Conservation (phyloP, 768 basidiomycete genomes). For the Tylopilus cervinicoccineus region DNA sequence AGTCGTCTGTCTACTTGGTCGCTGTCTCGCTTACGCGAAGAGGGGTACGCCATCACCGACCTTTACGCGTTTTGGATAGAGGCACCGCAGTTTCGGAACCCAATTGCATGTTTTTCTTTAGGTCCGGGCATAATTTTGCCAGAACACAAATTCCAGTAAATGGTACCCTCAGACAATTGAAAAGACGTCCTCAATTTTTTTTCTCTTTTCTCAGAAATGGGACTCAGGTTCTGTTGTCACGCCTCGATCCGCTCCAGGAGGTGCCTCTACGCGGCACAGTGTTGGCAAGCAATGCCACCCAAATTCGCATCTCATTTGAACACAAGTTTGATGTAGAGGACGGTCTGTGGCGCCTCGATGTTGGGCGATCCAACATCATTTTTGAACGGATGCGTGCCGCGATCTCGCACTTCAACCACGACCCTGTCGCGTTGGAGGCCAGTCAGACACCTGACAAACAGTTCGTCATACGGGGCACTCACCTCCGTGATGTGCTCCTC, state of each 20-base stretch:
- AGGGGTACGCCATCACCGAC: conserved; percentile 69
- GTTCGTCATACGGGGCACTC: conserved; percentile 63
- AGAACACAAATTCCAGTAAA: conserved; percentile 69
- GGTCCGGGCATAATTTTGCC: conserved; percentile 63
- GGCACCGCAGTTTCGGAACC: conserved; percentile 57
- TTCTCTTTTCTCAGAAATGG: conserved; percentile 53
- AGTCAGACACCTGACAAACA: conserved; percentile 37
- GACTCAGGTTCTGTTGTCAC: conserved; percentile 61
- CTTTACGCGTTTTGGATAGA: conserved; percentile 68
- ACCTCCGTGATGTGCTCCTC: conserved; percentile 67
- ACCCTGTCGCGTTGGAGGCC: conserved; percentile 44
- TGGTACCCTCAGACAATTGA: conserved; percentile 2
- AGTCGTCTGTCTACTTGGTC: conserved; percentile 70
- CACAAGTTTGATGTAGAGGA: conserved; percentile 42
- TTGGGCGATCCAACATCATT: conserved; percentile 63
- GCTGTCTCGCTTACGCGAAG: conserved; percentile 51
- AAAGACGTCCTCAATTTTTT: neutral
- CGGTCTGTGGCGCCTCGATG: conserved; percentile 63
- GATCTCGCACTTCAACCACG: conserved; percentile 50
- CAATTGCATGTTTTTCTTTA: conserved; percentile 59
- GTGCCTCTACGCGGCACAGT: conserved; percentile 52
- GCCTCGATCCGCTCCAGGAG: conserved; percentile 57
- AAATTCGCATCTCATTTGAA: conserved; percentile 56
- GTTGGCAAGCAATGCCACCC: conserved; percentile 44
- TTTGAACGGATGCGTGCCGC: conserved; percentile 70